Conservation (phyloP, 1,284 basidiomycete species). For the Fomitiporia mediterranea region DNA sequence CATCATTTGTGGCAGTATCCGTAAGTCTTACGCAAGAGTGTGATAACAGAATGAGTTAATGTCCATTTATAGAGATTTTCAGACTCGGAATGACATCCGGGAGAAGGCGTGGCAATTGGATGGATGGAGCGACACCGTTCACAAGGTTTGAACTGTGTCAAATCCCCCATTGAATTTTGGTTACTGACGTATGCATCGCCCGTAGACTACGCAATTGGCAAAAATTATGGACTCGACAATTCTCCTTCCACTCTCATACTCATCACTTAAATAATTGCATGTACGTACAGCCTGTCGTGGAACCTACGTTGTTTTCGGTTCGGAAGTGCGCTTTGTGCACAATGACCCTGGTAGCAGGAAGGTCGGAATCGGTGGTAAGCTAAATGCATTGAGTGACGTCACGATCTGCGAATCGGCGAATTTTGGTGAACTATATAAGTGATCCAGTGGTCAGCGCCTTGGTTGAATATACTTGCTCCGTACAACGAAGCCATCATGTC, state of each 20-base stretch:
- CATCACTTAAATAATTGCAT: constrained; percentile 63
- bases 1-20: constrained; percentile 95
- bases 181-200: constrained; percentile 19
- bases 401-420: neutral
- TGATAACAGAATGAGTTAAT: constrained; percentile 14
- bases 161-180: constrained; percentile 11
- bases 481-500: constrained; percentile 12
- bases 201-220: constrained; percentile 72
- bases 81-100: constrained; percentile 74
- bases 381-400: too few species aligned
- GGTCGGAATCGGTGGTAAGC: too few species aligned
- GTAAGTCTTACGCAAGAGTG: constrained; percentile 41
- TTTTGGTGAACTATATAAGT: neutral
- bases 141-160: constrained; percentile 54
- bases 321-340: too few species aligned
- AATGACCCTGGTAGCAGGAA: too few species aligned
- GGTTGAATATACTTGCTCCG: neutral
- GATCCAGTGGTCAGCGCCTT: neutral
- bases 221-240: constrained; percentile 77
- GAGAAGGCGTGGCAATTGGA: constrained; percentile 91
- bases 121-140: constrained; percentile 92
- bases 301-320: too few species aligned
- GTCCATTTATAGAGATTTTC: constrained; percentile 53
- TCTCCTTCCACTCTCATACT: constrained; percentile 69
- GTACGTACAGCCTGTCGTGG: too few species aligned